These are phyloP conservation scores for Pezicula rhizophila DNA, from an alignment of 2,329 filamentous ascomycete species.

Conservation along the genomic window DNA sequence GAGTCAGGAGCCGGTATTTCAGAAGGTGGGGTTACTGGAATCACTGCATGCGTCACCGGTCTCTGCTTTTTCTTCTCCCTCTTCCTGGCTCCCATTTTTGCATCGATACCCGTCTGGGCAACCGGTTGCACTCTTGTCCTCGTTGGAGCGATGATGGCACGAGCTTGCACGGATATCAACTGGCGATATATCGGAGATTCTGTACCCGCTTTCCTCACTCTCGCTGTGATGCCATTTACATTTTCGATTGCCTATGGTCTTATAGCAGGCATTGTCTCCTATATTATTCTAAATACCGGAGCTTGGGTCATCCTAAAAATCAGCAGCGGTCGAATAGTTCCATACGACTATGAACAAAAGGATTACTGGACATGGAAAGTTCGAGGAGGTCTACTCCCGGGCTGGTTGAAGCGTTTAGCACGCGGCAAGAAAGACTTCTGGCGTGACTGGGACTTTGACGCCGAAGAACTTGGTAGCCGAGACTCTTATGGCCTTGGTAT, in stretches of 20 bases:
- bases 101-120: conserved; percentile 83
- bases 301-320: conserved; percentile 64
- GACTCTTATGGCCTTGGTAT: conserved; percentile 7
- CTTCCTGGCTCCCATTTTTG: conserved; percentile 88
- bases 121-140: conserved; percentile 84
- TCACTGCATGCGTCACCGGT: conserved; percentile 75
- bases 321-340: conserved; percentile 64
- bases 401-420: conserved; percentile 9
- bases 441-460: conserved; percentile 18
- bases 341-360: conserved; percentile 68
- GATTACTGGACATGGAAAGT: conserved; percentile 35
- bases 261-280: conserved; percentile 71
- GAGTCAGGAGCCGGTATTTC: conserved; percentile 88
- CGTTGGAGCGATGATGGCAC: conserved; percentile 82
- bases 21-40: conserved; percentile 76
- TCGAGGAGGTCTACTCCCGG: conserved; percentile 18
- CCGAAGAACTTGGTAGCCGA: conserved; percentile 10
- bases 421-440: conserved; percentile 11
- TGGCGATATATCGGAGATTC: conserved; percentile 82
- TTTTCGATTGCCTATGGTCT: conserved; percentile 85
- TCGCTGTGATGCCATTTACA: conserved; percentile 82
- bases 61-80: conserved; percentile 81
- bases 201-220: conserved; percentile 76
- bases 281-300: conserved; percentile 67
- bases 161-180: conserved; percentile 76